These are phyloP conservation scores for Penicillium sp. DNA, from an alignment of 2,329 filamentous ascomycete species.

Conservation along the genomic window DNA sequence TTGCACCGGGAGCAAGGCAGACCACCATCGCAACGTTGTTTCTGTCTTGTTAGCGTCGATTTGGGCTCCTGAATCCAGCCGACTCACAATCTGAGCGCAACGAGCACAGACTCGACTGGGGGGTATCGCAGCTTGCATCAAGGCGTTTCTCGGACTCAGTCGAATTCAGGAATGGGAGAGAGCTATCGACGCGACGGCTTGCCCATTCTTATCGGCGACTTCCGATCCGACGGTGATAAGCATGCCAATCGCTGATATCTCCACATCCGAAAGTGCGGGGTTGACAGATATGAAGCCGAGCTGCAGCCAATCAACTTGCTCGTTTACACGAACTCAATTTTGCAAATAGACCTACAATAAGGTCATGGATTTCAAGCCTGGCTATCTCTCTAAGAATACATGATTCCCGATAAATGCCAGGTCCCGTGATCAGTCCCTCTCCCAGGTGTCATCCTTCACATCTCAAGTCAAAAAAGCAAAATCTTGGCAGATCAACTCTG, in stretches of 20 bases:
- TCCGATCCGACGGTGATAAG: conserved; percentile 12
- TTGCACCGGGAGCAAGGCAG: conserved; percentile 27
- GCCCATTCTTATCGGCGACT: conserved; percentile 1
- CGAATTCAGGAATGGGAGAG: background rate
- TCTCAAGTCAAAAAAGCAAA: too few relatives aligned
- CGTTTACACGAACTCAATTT: background rate
- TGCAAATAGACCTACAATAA: background rate
- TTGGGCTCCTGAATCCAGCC: background rate
- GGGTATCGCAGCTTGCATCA: background rate
- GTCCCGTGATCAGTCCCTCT: too few relatives aligned
- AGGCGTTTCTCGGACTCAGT: background rate
- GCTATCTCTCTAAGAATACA: background rate
- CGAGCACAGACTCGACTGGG: conserved; percentile 17
- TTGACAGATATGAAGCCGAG: background rate
- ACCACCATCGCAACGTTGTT: conserved; percentile 30
- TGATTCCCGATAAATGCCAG: too few relatives aligned
- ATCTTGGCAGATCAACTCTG: too few relatives aligned
- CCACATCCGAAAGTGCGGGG: conserved; percentile 1
- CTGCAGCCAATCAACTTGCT: background rate
- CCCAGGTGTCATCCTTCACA: too few relatives aligned
- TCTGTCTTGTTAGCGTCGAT: conserved; percentile 10
- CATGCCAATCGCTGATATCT: background rate
- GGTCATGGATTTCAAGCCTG: background rate
- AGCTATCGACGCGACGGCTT: conserved; percentile 5
- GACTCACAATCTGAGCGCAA: conserved; percentile 15